phyloP scores from a whole-genome alignment of 108 stramenopile genomes.

The Mayamaea pseudoterrestris region DNA sequence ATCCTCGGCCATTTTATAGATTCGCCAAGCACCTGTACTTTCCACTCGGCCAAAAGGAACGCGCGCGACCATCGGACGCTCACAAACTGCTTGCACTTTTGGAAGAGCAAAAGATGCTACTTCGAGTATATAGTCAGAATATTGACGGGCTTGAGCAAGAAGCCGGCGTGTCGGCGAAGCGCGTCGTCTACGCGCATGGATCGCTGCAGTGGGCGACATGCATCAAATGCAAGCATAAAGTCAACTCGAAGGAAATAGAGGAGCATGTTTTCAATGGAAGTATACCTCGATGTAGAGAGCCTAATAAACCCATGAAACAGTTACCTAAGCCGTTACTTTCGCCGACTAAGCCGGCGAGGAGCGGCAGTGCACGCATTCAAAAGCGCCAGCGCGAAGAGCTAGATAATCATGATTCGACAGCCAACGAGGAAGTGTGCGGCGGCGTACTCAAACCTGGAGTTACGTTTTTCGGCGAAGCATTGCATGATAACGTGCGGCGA shows the following conservation, averaged over 20 bases:
- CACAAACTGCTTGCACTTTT: constrained; percentile 64
- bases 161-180: constrained; percentile 45
- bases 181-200: constrained; percentile 77
- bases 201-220: constrained; percentile 46
- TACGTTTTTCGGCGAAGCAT: constrained; percentile 78
- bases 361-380: neutral
- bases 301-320: neutral
- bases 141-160: constrained; percentile 66
- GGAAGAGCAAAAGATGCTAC: constrained; percentile 35
- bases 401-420: too few species aligned
- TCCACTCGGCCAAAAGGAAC: constrained; percentile 15
- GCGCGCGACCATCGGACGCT: constrained; percentile 34
- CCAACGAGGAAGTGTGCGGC: constrained; percentile 24
- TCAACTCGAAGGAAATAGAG: constrained; percentile 30
- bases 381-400: too few species aligned
- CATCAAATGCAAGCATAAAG: constrained; percentile 40
- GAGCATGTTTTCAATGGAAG: constrained; percentile 30
- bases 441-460: constrained; percentile 75
- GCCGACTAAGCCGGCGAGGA: neutral
- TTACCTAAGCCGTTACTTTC: neutral
- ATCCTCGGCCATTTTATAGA: constrained; percentile 65
- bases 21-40: constrained; percentile 39
- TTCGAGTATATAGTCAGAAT: constrained; percentile 68
- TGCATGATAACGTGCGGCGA: constrained; percentile 36
- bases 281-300: constrained; percentile 45